Conservation (phyloP, 129 eudicot species). For the Escallonia herrerae region DNA sequence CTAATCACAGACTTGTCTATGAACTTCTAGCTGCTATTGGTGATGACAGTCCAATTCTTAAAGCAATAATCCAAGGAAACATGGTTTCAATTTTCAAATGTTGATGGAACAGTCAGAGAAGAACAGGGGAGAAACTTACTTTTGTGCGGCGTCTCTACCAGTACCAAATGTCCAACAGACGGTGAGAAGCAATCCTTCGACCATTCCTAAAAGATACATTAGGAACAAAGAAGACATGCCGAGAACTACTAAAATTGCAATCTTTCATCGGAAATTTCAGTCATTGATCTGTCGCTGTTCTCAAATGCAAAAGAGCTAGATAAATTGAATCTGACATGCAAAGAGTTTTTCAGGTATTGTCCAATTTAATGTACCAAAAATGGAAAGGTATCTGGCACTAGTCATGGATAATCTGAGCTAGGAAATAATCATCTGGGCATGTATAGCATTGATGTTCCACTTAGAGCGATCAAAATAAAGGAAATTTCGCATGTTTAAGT, state of each 20-base stretch:
- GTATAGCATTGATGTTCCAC: too few relatives aligned
- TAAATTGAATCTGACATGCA: background rate
- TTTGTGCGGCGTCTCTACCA: background rate
- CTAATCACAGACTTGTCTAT: background rate
- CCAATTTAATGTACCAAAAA: background rate
- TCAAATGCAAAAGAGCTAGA: background rate
- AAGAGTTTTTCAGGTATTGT: background rate
- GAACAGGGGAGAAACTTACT: background rate
- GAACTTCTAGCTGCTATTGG: background rate
- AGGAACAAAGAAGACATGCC: background rate
- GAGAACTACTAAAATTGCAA: background rate
- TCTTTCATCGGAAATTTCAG: background rate
- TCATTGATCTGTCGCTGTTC: background rate
- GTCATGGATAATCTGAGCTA: too few relatives aligned
- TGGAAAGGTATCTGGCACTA: too few relatives aligned
- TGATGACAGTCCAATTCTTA: background rate
- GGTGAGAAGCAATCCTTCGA: background rate
- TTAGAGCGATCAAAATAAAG: background rate
- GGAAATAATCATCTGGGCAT: too few relatives aligned
- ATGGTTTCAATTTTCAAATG: background rate
- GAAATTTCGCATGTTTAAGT: background rate
- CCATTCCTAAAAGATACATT: background rate
- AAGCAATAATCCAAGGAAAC: background rate
- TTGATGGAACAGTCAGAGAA: background rate
- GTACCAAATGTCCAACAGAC: slow-evolving; percentile 11